phyloP scores from a whole-genome alignment of 108 stramenopile species.

The Nannochloropsis gaditana region DNA sequence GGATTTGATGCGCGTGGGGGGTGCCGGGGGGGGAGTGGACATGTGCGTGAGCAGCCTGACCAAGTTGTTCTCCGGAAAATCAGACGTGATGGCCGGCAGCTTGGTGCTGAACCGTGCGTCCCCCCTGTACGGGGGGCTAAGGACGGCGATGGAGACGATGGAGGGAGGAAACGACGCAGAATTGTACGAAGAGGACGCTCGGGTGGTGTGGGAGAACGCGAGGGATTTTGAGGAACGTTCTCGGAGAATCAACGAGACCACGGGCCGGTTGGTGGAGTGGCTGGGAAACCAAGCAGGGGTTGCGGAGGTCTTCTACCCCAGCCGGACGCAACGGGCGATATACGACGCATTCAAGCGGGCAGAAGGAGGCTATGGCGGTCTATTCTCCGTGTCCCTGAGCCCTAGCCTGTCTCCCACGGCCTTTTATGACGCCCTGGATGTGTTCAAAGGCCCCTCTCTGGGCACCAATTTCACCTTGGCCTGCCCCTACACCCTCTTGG shows the following conservation, averaged over 20 bases:
- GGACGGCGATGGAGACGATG: background rate
- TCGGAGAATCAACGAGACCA: constrained; percentile 59
- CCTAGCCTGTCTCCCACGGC: constrained; percentile 58
- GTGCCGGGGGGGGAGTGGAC: constrained; percentile 55
- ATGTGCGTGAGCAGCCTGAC: constrained; percentile 62
- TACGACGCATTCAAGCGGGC: constrained; percentile 21
- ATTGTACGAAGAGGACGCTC: constrained; percentile 54
- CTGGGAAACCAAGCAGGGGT: constrained; percentile 55
- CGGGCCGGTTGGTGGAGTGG: constrained; percentile 56
- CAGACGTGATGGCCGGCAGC: constrained; percentile 67
- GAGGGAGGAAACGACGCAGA: constrained; percentile 42
- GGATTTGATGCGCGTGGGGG: constrained; percentile 50
- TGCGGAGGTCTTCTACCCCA: constrained; percentile 60
- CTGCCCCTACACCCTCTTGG: constrained; percentile 67
- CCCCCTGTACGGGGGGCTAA: background rate
- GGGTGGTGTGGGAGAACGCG: constrained; percentile 51
- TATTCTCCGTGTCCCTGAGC: constrained; percentile 56
- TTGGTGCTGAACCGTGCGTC: constrained; percentile 29
- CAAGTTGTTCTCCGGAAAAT: constrained; percentile 63
- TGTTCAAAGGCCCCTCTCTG: constrained; percentile 66
- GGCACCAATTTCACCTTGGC: constrained; percentile 71
- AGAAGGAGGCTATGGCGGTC: constrained; percentile 58
- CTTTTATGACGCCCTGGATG: constrained; percentile 62
- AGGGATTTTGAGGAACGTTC: constrained; percentile 59
- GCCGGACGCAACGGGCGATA: constrained; percentile 41